Conservation (phyloP, 2,329 filamentous ascomycete genomes). For the Ophiostoma sp. region DNA sequence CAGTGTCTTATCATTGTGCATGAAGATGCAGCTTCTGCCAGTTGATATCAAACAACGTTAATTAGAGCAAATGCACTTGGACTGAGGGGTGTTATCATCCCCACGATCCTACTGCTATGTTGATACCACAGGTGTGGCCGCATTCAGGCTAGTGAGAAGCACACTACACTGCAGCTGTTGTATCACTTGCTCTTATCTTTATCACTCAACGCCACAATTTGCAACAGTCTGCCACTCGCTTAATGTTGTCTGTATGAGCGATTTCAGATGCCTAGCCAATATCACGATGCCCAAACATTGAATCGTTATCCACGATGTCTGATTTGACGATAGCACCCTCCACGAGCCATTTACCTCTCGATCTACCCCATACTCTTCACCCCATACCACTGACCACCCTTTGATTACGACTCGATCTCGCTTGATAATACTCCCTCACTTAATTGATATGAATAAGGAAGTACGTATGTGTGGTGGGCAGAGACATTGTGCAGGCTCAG, state of each 20-base stretch:
- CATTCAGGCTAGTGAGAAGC: background rate
- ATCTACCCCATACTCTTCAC: background rate
- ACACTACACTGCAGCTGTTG: background rate
- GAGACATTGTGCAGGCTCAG: background rate
- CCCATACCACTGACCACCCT: background rate
- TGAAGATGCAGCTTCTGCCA: background rate
- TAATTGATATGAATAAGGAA: background rate
- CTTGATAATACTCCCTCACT: background rate
- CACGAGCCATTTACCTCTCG: background rate
- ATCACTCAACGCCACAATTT: background rate
- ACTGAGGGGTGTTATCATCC: background rate
- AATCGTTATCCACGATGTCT: background rate
- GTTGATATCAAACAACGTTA: too few species aligned
- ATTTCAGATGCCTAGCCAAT: slow-evolving; percentile 12
- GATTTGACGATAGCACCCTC: background rate
- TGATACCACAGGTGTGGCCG: background rate
- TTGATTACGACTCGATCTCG: background rate
- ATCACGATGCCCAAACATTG: background rate
- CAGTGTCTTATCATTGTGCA: slow-evolving; percentile 1
- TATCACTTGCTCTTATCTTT: background rate
- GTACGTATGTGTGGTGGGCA: background rate
- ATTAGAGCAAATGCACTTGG: too few species aligned
- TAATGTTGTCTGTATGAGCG: slow-evolving; percentile 2
- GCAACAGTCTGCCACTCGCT: background rate
- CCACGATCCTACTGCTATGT: background rate